These are phyloP conservation scores for Carallia brachiata DNA, from an alignment of 345 rosid genomes.

Conservation along the genomic window DNA sequence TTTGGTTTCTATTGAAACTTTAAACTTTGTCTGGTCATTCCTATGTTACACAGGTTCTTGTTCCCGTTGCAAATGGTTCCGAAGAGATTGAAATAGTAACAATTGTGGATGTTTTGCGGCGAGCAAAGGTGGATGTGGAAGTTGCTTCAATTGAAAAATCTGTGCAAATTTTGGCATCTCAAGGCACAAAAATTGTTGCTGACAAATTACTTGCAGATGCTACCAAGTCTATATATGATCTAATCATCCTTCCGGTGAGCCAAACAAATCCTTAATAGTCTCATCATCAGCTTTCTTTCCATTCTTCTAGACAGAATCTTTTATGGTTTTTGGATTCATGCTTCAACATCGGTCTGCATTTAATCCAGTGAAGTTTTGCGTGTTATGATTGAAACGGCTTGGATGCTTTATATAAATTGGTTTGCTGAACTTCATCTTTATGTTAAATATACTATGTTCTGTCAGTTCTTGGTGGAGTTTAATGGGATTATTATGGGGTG, in stretches of 20 bases:
- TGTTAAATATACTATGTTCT: too few species aligned
- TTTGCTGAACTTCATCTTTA: too few species aligned
- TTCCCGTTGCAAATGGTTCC: slow-evolving; percentile 85
- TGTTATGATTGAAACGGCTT: too few species aligned
- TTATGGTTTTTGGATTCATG: background rate
- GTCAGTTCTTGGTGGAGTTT: too few species aligned
- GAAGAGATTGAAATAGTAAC: slow-evolving; percentile 76
- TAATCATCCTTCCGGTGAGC: slow-evolving; percentile 85
- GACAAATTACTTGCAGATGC: slow-evolving; percentile 67
- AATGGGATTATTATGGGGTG: too few species aligned
- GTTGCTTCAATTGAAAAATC: slow-evolving; percentile 81
- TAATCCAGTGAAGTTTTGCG: too few species aligned
- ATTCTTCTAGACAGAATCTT: slow-evolving; percentile 7
- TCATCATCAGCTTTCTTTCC: slow-evolving; percentile 10
- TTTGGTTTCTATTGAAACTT: background rate
- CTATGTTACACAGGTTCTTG: slow-evolving; percentile 56
- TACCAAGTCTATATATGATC: slow-evolving; percentile 53
- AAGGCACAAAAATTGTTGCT: slow-evolving; percentile 69
- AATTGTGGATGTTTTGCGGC: slow-evolving; percentile 63
- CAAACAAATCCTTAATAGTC: background rate
- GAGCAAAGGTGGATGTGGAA: slow-evolving; percentile 80
- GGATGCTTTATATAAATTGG: too few species aligned
- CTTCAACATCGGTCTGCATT: too few species aligned
- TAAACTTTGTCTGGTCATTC: background rate
- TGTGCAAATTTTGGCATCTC: slow-evolving; percentile 58